Evolutionary conservation across 345 rosid genomes (phyloP).

Genomic region (Cardamine chenopodiifolia): DNA sequence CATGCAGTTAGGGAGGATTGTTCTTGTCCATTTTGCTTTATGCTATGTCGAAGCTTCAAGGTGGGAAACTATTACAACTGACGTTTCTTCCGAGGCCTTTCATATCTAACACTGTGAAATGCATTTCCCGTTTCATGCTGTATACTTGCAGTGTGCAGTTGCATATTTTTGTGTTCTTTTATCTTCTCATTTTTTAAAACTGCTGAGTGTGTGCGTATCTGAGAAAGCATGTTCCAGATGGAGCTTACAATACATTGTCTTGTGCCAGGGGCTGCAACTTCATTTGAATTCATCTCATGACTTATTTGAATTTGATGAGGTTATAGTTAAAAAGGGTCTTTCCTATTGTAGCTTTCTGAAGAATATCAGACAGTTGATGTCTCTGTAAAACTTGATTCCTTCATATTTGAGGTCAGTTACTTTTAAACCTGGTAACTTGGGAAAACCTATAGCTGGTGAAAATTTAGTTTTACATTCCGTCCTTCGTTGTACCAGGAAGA

Average conservation of each 20-base stretch:
- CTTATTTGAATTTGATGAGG: constrained; percentile 69
- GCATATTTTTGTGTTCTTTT: not conserved
- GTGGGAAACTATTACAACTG: constrained; percentile 44
- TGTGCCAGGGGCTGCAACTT: constrained; percentile 78
- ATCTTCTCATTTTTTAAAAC: not conserved
- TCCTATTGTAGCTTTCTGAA: constrained; percentile 62
- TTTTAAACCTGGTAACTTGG: constrained; percentile 30
- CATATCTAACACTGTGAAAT: constrained; percentile 16
- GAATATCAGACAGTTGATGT: constrained; percentile 80
- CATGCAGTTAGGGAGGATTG: constrained; percentile 87
- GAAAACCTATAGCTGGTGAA: constrained; percentile 16
- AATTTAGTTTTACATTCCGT: constrained; percentile 3
- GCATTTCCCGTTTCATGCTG: constrained; percentile 6
- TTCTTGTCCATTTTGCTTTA: constrained; percentile 92
- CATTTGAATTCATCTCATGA: constrained; percentile 89
- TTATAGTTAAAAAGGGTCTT: constrained; percentile 38
- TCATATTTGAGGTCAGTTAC: constrained; percentile 72
- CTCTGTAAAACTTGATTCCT: constrained; percentile 70
- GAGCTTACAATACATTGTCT: constrained; percentile 27
- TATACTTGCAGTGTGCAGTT: not conserved
- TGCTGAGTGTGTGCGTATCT: not conserved
- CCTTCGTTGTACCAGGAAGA: constrained; percentile 55
- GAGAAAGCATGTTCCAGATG: constrained; percentile 4
- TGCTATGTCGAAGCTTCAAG: constrained; percentile 83
- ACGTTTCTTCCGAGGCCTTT: constrained; percentile 21